Conservation (phyloP, 2,329 filamentous ascomycete species). For the Gaeumannomyces sp. region DNA sequence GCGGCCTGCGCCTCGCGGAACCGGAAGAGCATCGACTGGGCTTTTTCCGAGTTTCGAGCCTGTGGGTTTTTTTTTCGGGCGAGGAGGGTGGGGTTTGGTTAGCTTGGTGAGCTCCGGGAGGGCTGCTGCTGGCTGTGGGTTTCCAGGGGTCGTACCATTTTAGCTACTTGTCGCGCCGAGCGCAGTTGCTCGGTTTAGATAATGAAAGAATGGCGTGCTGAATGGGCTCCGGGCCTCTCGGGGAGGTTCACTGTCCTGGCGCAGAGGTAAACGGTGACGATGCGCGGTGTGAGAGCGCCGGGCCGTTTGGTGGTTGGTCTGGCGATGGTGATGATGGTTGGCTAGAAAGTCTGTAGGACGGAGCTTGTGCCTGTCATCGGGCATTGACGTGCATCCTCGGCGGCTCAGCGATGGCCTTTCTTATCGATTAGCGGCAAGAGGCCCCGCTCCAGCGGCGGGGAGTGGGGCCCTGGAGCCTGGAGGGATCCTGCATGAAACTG, state of each 20-base stretch:
- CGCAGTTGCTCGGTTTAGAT: background rate
- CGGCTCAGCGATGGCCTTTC: background rate
- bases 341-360: background rate
- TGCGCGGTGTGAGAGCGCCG: background rate
- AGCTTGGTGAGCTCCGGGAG: background rate
- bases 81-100: background rate
- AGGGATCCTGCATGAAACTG: background rate
- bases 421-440: background rate
- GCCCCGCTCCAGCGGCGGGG: background rate
- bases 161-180: conserved; percentile 5
- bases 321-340: background rate
- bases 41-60: conserved; percentile 97
- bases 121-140: background rate
- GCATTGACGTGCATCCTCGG: background rate
- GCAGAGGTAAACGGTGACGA: background rate
- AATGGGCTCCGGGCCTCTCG: background rate
- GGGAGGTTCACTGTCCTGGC: background rate
- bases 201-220: background rate
- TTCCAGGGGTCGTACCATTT: conserved; percentile 13
- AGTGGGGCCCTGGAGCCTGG: background rate
- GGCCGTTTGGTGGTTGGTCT: background rate
- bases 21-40: conserved; percentile 99
- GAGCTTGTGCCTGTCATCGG: background rate
- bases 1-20: conserved; percentile 97
- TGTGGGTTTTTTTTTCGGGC: no score